A percentile compares a stretch with the other conserved stretches of the same genome.
phyloP scores from a whole-genome alignment of 2,329 filamentous ascomycete genomes.

The Verticillium isaacii region DNA sequence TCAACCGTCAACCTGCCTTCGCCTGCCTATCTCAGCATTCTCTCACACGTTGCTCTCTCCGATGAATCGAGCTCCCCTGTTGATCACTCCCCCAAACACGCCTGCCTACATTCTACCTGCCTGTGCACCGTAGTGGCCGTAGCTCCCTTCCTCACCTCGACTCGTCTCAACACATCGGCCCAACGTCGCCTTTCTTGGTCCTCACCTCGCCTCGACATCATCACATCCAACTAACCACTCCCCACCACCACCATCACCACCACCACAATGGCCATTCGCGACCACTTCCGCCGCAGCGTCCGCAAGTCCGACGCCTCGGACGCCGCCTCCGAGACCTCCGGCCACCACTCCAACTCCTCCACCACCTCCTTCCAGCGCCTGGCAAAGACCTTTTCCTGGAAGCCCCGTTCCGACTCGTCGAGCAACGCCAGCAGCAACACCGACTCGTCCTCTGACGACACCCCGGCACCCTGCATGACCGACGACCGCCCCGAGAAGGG shows the following conservation, averaged over 20 bases:
- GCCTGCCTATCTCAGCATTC: background rate
- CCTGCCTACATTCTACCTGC: background rate
- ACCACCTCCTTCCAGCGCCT: constrained; percentile 10
- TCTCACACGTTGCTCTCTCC: background rate
- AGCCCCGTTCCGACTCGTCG: constrained; percentile 15
- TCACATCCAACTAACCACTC: background rate
- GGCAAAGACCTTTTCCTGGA: constrained; percentile 13
- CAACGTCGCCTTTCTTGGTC: background rate
- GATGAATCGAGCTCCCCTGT: background rate
- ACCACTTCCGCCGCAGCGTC: constrained; percentile 32
- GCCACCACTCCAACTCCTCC: constrained; percentile 21
- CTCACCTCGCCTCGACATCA: background rate
- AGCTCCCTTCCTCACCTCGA: background rate
- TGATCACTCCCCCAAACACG: background rate
- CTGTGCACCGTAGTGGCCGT: background rate
- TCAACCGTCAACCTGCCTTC: background rate
- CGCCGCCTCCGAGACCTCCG: constrained; percentile 9
- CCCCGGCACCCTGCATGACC: background rate
- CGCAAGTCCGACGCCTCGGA: constrained; percentile 30
- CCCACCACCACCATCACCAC: constrained; percentile 1
- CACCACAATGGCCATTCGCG: constrained; percentile 34
- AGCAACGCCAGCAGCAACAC: constrained; percentile 19
- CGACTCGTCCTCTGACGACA: constrained; percentile 3
- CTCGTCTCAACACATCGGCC: background rate
- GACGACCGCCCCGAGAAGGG: constrained; percentile 3